Evolutionary conservation across 768 basidiomycete genomes (phyloP).

Genomic region (Nevesoporus exiguus): DNA sequence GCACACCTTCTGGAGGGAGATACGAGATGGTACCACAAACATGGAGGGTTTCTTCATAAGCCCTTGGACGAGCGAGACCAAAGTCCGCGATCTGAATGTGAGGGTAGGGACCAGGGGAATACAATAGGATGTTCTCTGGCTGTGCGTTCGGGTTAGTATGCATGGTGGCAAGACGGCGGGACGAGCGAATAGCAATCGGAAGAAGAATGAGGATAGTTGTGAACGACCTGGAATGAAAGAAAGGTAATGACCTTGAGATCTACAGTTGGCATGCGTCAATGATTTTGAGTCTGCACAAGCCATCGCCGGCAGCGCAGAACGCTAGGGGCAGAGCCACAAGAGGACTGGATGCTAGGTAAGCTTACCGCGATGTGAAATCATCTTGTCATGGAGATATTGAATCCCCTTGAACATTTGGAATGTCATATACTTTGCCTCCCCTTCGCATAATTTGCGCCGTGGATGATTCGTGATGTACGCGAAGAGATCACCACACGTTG

Average conservation of each 20-base stretch:
- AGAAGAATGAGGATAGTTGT: background rate
- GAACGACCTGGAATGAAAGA: background rate
- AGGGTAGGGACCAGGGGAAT: constrained; percentile 79
- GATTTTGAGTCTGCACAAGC: background rate
- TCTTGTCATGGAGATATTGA: constrained; percentile 63
- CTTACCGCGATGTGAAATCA: constrained; percentile 78
- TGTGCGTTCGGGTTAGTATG: constrained; percentile 17
- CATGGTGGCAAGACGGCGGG: background rate
- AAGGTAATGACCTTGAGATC: constrained; percentile 56
- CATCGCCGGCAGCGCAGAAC: background rate
- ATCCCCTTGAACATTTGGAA: constrained; percentile 74
- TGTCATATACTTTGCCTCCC: constrained; percentile 82
- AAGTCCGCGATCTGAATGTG: constrained; percentile 85
- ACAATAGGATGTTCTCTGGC: constrained; percentile 84
- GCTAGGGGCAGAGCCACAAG: background rate
- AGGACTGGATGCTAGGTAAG: background rate
- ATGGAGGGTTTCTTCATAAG: constrained; percentile 79
- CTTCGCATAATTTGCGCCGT: constrained; percentile 60
- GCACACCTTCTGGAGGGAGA: constrained; percentile 79
- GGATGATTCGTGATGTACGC: constrained; percentile 71
- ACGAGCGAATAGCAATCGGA: background rate
- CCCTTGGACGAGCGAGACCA: constrained; percentile 74
- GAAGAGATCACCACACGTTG: constrained; percentile 86
- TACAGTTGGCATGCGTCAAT: constrained; percentile 24
- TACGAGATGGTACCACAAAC: constrained; percentile 88